A percentile compares a stretch with the other conserved stretches of the same genome.
phyloP scores from a whole-genome alignment of 331 rosid genomes.

The Malus hybrid region DNA sequence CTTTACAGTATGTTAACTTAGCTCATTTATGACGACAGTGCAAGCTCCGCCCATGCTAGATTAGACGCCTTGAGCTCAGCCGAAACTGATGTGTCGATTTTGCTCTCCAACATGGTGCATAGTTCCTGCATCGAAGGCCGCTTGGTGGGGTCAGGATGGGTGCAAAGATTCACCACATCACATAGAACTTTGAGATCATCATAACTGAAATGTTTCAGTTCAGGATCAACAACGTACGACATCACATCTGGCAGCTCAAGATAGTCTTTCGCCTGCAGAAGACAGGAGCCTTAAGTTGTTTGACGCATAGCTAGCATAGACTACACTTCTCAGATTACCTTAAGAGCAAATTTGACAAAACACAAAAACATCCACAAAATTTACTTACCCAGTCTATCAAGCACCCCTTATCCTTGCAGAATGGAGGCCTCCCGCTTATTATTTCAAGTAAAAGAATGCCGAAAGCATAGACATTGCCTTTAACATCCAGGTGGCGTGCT shows the following conservation, averaged over 20 bases:
- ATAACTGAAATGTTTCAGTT: slow-evolving; percentile 56
- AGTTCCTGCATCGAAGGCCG: slow-evolving; percentile 67
- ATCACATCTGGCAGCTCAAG: slow-evolving; percentile 76
- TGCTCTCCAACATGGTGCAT: slow-evolving; percentile 62
- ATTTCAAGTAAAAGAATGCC: slow-evolving; percentile 83
- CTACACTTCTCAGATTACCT: background rate
- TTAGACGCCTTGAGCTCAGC: slow-evolving; percentile 73
- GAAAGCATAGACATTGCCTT: slow-evolving; percentile 72
- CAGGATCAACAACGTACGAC: slow-evolving; percentile 78
- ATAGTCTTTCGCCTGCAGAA: slow-evolving; percentile 76
- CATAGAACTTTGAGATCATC: slow-evolving; percentile 81
- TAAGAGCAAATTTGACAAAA: background rate
- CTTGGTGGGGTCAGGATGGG: slow-evolving; percentile 45
- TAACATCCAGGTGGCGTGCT: slow-evolving; percentile 74
- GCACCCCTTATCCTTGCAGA: slow-evolving; percentile 71
- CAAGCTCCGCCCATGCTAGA: slow-evolving; percentile 98
- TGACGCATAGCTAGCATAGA: background rate
- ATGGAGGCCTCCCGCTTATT: slow-evolving; percentile 82
- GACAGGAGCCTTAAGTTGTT: background rate
- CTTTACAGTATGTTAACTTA: slow-evolving; percentile 48
- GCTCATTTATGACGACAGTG: slow-evolving; percentile 54
- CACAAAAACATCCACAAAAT: slow-evolving; percentile 14
- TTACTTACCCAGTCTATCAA: slow-evolving; percentile 95
- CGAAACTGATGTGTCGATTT: slow-evolving; percentile 67
- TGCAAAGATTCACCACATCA: slow-evolving; percentile 70